These are phyloP conservation scores for Ogataea wickerhamii DNA, from an alignment of 805 yeast species.

Conservation along the genomic window DNA sequence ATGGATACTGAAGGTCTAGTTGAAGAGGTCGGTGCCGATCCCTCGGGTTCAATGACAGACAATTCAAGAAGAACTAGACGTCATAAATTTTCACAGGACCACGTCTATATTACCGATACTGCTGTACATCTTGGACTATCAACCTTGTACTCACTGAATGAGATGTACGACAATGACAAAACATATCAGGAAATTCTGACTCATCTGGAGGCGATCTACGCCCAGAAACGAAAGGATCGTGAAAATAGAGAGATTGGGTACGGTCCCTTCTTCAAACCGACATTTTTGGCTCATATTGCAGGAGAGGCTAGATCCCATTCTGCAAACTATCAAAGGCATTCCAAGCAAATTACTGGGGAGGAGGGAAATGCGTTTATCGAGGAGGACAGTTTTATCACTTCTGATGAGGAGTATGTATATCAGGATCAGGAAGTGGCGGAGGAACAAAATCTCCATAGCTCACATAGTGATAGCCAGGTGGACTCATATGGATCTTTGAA, in stretches of 20 bases:
- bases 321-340: neutral
- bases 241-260: conserved; percentile 26
- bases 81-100: conserved; percentile 32
- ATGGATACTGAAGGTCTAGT: neutral
- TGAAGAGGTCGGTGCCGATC: neutral
- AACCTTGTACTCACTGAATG: conserved; percentile 26
- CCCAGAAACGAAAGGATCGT: conserved; percentile 20
- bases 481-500: neutral
- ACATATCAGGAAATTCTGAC: conserved; percentile 27
- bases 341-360: neutral
- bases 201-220: conserved; percentile 25
- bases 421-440: conserved; percentile 13
- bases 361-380: conserved; percentile 1
- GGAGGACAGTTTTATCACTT: conserved; percentile 6
- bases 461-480: neutral
- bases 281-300: conserved; percentile 22
- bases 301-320: conserved; percentile 12
- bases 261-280: conserved; percentile 27
- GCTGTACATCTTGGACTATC: conserved; percentile 33
- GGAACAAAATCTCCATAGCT: conserved; percentile 9
- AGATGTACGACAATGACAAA: conserved; percentile 28
- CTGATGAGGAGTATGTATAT: conserved; percentile 21
- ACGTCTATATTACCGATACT: conserved; percentile 34
- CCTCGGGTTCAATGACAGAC: neutral
- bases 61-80: conserved; percentile 24